phyloP scores from a whole-genome alignment of 345 rosid species.

The Lepidium africanum region DNA sequence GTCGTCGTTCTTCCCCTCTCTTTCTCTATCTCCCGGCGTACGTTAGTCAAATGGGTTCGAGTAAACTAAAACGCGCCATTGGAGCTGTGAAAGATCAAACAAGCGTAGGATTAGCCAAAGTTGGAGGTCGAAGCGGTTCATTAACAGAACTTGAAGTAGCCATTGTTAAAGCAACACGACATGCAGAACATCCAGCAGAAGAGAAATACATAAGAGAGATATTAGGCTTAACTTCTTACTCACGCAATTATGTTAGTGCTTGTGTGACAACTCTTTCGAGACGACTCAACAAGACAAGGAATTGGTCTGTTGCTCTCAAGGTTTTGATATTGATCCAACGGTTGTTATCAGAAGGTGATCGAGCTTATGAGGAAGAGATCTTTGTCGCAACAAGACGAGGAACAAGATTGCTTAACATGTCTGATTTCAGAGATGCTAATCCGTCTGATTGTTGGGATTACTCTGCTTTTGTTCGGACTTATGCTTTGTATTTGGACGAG shows the following conservation, averaged over 20 bases:
- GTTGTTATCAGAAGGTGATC: conserved; percentile 51
- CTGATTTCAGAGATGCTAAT: conserved; percentile 59
- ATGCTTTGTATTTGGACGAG: conserved; percentile 68
- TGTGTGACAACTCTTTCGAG: conserved; percentile 46
- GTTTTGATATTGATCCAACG: conserved; percentile 62
- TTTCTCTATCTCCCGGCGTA: background rate
- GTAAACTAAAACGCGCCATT: conserved; percentile 27
- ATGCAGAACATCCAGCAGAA: conserved; percentile 76
- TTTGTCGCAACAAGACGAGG: conserved; percentile 73
- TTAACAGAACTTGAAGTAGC: conserved; percentile 19
- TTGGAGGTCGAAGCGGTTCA: conserved; percentile 29
- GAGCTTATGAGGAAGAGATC: conserved; percentile 68
- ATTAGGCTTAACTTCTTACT: conserved; percentile 53
- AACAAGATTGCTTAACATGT: conserved; percentile 71
- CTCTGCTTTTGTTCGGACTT: conserved; percentile 77
- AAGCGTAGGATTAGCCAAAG: conserved; percentile 62
- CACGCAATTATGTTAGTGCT: conserved; percentile 44
- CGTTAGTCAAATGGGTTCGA: conserved; percentile 14
- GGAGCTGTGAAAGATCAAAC: conserved; percentile 43
- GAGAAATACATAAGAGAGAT: conserved; percentile 35
- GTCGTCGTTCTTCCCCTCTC: conserved; percentile 8
- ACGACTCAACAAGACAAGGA: conserved; percentile 42
- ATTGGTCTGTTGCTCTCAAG: conserved; percentile 82
- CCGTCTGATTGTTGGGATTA: conserved; percentile 62
- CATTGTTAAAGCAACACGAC: conserved; percentile 62